A percentile compares a stretch with the other conserved stretches of the same genome.
phyloP scores from a whole-genome alignment of 352 stramenopile genomes.

The Pythium pyrilobum region DNA sequence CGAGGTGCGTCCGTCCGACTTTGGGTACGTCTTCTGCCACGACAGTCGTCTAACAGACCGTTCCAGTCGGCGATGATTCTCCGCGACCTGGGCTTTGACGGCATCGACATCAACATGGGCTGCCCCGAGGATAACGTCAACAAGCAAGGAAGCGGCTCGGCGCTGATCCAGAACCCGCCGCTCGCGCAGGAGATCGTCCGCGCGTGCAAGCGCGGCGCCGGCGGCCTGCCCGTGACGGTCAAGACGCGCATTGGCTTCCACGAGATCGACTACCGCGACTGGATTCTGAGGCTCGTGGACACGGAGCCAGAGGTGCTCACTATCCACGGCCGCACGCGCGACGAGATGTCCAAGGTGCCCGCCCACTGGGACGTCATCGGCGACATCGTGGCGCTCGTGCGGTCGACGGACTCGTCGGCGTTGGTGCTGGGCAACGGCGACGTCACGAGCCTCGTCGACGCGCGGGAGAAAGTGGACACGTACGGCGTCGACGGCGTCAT shows the following conservation, averaged over 20 bases:
- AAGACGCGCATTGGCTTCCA: constrained; percentile 82
- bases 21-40: neutral
- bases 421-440: constrained; percentile 80
- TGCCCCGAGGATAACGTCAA: constrained; percentile 74
- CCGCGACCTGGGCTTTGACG: constrained; percentile 74
- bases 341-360: constrained; percentile 81
- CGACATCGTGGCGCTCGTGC: constrained; percentile 54
- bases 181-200: constrained; percentile 60
- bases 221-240: constrained; percentile 57
- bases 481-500: constrained; percentile 79
- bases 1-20: constrained; percentile 34
- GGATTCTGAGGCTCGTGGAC: constrained; percentile 60
- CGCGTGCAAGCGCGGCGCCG: constrained; percentile 64
- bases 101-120: constrained; percentile 87
- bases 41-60: neutral
- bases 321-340: constrained; percentile 67
- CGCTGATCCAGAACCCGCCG: constrained; percentile 57
- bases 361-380: constrained; percentile 81
- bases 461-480: constrained; percentile 51
- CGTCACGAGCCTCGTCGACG: constrained; percentile 59
- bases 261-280: constrained; percentile 74
- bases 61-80: constrained; percentile 66
- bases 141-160: constrained; percentile 67
- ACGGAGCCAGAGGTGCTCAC: constrained; percentile 70
- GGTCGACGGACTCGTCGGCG: constrained; percentile 38